These are phyloP conservation scores for Carex myosuroides DNA, from an alignment of 176 grass and related monocot species.

Conservation along the genomic window DNA sequence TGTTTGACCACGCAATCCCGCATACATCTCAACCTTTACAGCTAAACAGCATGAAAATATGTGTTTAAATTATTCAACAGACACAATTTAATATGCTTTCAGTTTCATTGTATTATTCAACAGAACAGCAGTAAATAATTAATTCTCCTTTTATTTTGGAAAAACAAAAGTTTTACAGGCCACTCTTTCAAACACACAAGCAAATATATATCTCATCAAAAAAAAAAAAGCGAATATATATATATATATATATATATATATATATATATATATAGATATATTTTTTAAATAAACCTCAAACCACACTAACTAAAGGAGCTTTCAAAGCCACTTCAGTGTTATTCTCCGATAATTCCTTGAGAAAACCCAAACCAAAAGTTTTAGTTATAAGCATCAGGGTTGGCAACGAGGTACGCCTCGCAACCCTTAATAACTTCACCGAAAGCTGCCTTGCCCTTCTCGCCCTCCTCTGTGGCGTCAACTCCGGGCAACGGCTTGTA, in stretches of 20 bases:
- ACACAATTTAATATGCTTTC: not conserved
- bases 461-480: slow-evolving; percentile 23
- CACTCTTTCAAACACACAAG: not conserved
- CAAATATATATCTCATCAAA: not conserved
- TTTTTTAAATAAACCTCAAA: too few species aligned
- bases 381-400: slow-evolving; percentile 58
- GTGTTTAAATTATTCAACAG: too few species aligned
- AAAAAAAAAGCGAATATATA: not conserved
- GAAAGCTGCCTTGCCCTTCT: slow-evolving; percentile 45
- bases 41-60: too few species aligned
- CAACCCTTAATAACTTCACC: slow-evolving; percentile 42
- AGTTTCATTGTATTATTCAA: not conserved
- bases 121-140: not conserved
- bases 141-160: not conserved
- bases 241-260: too few species aligned
- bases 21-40: too few species aligned
- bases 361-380: not conserved
- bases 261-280: too few species aligned
- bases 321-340: not conserved
- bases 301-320: not conserved
- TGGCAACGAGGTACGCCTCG: slow-evolving; percentile 52
- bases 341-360: not conserved
- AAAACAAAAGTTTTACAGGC: not conserved
- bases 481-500: slow-evolving; percentile 46
- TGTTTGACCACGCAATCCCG: too few species aligned